Evolutionary conservation across 805 yeast genomes (phyloP), one percentile per base, ranked within the genome.

Genomic region (Metschnikowia vanudenii): DNA sequence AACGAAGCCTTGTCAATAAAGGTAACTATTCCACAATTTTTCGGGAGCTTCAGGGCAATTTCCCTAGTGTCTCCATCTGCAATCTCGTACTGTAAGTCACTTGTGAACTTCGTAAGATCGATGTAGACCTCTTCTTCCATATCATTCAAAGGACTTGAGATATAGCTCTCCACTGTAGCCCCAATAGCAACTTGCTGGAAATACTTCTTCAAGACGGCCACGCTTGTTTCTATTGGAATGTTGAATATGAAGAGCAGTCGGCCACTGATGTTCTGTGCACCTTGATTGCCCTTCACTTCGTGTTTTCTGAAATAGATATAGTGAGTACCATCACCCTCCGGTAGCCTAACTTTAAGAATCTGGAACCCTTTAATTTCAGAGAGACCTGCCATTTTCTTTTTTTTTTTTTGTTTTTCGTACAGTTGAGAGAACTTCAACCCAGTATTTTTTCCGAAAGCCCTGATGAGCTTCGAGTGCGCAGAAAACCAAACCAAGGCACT

Each of bases 211-310:
- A 89, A 60, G 30, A 70, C 69, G 36, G 74, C 71, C 13, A 79
- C 58, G 19, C 75, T 72, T 6, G 89, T 74, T 47, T 77, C 75
- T 18, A 84, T 67, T 1, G 97, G 97, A 34, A 89, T 67, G 60
- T 91, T 90, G 47, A 85, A 80, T 5, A 85, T 62, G 65, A 91
- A 91, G n/a, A 91, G 63, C 24, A 86, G 75, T 42, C 86, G 71
- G 19, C 54, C 54, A 20, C 51, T 49, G 12, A 47, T 41, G 38
- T 46, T 41, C 37, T 43, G 43, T 9, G 41, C 20, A 22, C 41
- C 32, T 29, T 47, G 48, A 42, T 77, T 76, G n/a, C 56, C 55
- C 42, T 69, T 69, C 35, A 64, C 60, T 37, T 74, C 68, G 60
- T 87, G 95, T 58, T 82, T 86, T 63, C 85, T 85, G 55, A 79